Base-by-base conservation (phyloP, 768 basidiomycete genomes). In the Paxillus involutus region DNA sequence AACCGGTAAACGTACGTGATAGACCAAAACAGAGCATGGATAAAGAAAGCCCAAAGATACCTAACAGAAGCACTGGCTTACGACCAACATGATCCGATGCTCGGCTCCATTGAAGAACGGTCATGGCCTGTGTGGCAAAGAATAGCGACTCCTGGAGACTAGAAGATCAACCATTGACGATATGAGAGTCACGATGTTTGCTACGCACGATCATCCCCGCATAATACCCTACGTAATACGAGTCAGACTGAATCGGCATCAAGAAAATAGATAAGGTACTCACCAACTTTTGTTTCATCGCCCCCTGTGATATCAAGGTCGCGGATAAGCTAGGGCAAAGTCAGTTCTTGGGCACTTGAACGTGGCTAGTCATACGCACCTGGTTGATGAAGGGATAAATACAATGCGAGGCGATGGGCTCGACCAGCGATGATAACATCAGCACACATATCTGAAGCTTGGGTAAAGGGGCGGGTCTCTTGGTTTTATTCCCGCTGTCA, bases 41-140 rank as follows among this genome's bases (percentile, higher is more conserved):
- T 1, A 81, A 44, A 11, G 81, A 81, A 14, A 88, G 63, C 2
- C 87, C 88, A 26, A 78, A 70, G 3, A 89, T 70, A 0, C 88
- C 89, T 2, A 69, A 73, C 43, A 90, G 74, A 54, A 91, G 81
- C 30, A 91, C 82, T 0, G 88, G 88, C 61, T 85, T 89, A 40
- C 89, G 82, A 11, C 89, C 88, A 14, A 90, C 69, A 41, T 74
- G 71, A 62, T 90, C 89, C 9, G 88, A 89, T 14, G 83, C 57
- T 29, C 85, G 78, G 63, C 85, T 85, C 87, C 88, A 91, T 49
- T 86, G 82, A 35, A 91, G 69, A 30, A 89, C 81, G 3, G 85
- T 84, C 51, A 81, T 63, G 1, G 88, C 85, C 65, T 90, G 85
- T 0, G 87, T 82, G n/a, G 86, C 72, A 57, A 86, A 91, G 71